Evolutionary conservation across 164 flowering plant genomes (phyloP), one percentile per base, ranked within the genome.

Genomic region (Berberis thunbergii): DNA sequence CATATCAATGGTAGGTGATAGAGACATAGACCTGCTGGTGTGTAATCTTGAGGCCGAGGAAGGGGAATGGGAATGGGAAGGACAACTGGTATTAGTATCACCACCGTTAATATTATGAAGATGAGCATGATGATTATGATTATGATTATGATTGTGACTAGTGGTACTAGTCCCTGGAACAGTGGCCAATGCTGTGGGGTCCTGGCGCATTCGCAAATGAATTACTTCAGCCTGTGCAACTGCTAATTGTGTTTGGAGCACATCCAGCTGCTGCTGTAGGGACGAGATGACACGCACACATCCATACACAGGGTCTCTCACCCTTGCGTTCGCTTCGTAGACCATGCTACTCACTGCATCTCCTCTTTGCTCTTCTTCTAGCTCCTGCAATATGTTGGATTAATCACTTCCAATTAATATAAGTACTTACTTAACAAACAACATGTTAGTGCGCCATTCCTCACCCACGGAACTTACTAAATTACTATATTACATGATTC

Each of bases 331-430:
- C 4, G 96, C 96, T 62, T 89, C 96, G 46, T 89, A 89, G 38
- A 89, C 96, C 90, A 89, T 83, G 48, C 92, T 82, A 61, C 90
- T 89, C 54, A 89, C 92, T 1, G 92, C 91, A 42, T 86, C 96
- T 2, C 86, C 74, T 1, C 96, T 77, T 64, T 85, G 90, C 58
- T 85, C 78, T 67, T 74, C 84, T 0, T 82, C 84, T 52, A 86
- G 62, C 26, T 86, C 96, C 96, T 89, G 71, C 65, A 73, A 26
- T 26, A 26, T 26, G 26, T 26, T 26, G 26, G 0, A 26, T 26
- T 26, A 26, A 26, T 26, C 26, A 26, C 26, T 26, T 26, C 26
- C 26, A 26, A 26, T 26, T 26, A 26, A 26, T 26, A 26, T 26
- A 26, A 26, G 26, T 26, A 26, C 26, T 26, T 26, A 26, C 26